A percentile compares a stretch with the other conserved stretches of the same genome.
phyloP scores from a whole-genome alignment of 805 yeast genomes.

The Metschnikowia shivogae region DNA sequence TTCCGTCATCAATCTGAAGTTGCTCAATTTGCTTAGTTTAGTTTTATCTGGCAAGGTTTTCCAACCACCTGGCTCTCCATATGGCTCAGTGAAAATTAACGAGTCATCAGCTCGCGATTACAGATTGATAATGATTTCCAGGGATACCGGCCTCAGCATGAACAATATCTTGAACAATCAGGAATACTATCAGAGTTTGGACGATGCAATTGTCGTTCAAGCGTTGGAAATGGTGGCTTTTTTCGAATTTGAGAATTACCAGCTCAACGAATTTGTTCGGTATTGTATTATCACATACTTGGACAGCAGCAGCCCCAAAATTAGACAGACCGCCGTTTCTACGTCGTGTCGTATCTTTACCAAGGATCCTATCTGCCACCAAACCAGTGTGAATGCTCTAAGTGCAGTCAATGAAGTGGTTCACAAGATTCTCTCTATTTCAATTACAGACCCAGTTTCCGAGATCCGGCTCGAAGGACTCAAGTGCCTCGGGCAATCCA shows the following conservation, averaged over 20 bases:
- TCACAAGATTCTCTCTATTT: constrained; percentile 71
- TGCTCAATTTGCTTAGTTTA: constrained; percentile 66
- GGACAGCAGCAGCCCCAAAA: constrained; percentile 73
- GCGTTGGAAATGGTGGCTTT: constrained; percentile 72
- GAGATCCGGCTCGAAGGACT: constrained; percentile 83
- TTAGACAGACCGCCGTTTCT: constrained; percentile 78
- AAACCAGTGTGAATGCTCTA: constrained; percentile 75
- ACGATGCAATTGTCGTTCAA: constrained; percentile 57
- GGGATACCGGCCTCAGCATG: constrained; percentile 55
- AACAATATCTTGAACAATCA: constrained; percentile 29
- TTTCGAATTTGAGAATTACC: constrained; percentile 71
- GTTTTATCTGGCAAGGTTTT: constrained; percentile 79
- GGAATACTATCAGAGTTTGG: constrained; percentile 32
- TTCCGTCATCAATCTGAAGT: constrained; percentile 63
- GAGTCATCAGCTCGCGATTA: constrained; percentile 68
- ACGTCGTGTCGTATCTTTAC: constrained; percentile 75
- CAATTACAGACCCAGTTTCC: constrained; percentile 82
- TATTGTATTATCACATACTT: constrained; percentile 79
- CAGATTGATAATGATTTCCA: constrained; percentile 66
- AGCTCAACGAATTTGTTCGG: constrained; percentile 83
- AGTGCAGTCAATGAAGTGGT: constrained; percentile 82
- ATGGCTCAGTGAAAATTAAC: constrained; percentile 55
- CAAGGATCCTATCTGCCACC: constrained; percentile 78
- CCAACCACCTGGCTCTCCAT: constrained; percentile 83
- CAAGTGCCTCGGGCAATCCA: constrained; percentile 54